These are phyloP conservation scores for Aspergillus baeticus DNA, from an alignment of 495 filamentous ascomycete genomes.

Conservation along the genomic window DNA sequence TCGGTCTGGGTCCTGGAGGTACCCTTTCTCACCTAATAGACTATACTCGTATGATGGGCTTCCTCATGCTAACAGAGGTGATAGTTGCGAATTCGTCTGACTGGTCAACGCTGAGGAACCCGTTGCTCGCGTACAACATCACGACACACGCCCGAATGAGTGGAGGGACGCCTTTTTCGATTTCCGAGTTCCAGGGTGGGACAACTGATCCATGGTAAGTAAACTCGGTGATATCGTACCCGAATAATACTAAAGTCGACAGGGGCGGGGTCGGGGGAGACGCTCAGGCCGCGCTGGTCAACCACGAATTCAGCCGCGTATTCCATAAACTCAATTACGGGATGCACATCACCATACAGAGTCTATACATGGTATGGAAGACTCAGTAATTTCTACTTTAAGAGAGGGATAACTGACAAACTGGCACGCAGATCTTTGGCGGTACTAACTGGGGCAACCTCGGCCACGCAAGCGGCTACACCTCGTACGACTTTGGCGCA, in stretches of 20 bases:
- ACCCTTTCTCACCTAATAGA: too few species aligned
- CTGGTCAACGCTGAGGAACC: constrained; percentile 18
- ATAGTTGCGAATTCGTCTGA: constrained; percentile 47
- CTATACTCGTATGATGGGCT: too few species aligned
- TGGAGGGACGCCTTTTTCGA: neutral
- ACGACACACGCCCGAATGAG: neutral
- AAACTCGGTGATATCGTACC: neutral
- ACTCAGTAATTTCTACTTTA: constrained; percentile 41
- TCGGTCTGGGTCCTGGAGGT: neutral
- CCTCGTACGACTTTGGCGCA: constrained; percentile 49
- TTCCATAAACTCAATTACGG: constrained; percentile 18
- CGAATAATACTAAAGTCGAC: neutral
- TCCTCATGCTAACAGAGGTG: too few species aligned
- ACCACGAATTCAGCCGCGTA: neutral
- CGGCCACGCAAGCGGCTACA: constrained; percentile 50
- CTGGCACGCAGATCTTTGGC: constrained; percentile 55
- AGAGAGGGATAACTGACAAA: constrained; percentile 49
- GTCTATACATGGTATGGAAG: constrained; percentile 7
- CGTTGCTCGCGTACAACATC: neutral
- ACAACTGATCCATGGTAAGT: neutral
- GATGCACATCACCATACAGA: constrained; percentile 52
- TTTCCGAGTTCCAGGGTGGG: constrained; percentile 7
- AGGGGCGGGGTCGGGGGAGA: constrained; percentile 1
- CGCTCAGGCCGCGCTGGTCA: neutral
- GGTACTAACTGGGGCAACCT: constrained; percentile 57